Percentiles rank a stretch among this genome's conserved stretches.
Evolutionary conservation across 2,329 filamentous ascomycete species (phyloP).

Genomic region (Hypocreales sp.): DNA sequence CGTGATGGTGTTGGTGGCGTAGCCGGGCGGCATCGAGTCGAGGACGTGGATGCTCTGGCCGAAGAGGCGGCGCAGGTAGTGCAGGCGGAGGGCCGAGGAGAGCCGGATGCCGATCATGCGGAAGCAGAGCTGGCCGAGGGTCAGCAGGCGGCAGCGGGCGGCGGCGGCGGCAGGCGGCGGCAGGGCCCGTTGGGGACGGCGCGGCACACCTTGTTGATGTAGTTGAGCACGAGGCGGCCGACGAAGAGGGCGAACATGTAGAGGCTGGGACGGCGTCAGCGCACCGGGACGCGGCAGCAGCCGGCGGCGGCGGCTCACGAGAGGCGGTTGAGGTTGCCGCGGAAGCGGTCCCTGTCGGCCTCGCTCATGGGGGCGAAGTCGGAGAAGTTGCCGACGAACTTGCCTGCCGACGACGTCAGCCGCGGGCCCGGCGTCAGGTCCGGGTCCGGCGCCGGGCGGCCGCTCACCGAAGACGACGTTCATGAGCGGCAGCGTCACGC

Average conservation of each 20-base stretch:
- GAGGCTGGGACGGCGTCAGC: slow-evolving; percentile 27
- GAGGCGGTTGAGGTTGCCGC: slow-evolving; percentile 24
- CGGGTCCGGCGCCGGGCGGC: no score
- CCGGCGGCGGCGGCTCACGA: slow-evolving; percentile 17
- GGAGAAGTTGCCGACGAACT: slow-evolving; percentile 32
- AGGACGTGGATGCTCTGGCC: slow-evolving; percentile 51
- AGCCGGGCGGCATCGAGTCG: slow-evolving; percentile 47
- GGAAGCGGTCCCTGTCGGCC: slow-evolving; percentile 22
- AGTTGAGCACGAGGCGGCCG: slow-evolving; percentile 46
- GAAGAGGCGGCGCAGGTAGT: slow-evolving; percentile 50
- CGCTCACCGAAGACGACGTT: slow-evolving; percentile 39
- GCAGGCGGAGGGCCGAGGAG: slow-evolving; percentile 43
- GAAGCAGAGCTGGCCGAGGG: slow-evolving; percentile 35
- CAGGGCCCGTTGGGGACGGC: not conserved
- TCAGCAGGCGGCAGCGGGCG: no score
- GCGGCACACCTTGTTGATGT: slow-evolving; percentile 35
- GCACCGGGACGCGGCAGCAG: no score
- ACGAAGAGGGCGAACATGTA: slow-evolving; percentile 60
- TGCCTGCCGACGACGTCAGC: slow-evolving; percentile 12
- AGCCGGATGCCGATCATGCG: slow-evolving; percentile 47
- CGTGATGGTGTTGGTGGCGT: slow-evolving; percentile 48
- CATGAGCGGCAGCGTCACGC: slow-evolving; percentile 41
- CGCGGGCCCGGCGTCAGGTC: no score
- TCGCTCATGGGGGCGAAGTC: slow-evolving; percentile 19
- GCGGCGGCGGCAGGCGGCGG: no score